Conservation (phyloP, 768 basidiomycete genomes). For the Suillus sp. region DNA sequence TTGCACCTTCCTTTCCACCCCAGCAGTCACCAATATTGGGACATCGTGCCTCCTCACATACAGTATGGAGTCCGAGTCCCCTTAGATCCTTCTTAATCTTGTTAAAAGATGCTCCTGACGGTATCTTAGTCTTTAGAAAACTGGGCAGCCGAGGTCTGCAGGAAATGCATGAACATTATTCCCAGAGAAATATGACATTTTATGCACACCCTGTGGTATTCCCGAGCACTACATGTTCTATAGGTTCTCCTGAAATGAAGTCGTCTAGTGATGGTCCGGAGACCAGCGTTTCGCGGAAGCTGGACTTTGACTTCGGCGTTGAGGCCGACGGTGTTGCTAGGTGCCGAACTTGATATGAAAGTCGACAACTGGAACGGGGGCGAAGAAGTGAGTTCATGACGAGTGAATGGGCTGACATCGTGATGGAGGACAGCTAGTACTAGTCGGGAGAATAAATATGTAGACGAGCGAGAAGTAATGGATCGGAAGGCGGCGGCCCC, state of each 20-base stretch:
- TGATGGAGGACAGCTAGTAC: not conserved
- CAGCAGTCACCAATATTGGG: constrained; percentile 99
- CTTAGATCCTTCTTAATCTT: constrained; percentile 95
- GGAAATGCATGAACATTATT: constrained; percentile 7
- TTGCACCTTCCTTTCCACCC: constrained; percentile 77
- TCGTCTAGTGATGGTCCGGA: constrained; percentile 79
- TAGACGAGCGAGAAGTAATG: not conserved
- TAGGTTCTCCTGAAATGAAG: constrained; percentile 65
- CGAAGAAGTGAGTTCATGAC: constrained; percentile 19
- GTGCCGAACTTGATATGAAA: constrained; percentile 36
- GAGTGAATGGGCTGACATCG: constrained; percentile 18
- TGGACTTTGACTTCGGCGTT: constrained; percentile 36
- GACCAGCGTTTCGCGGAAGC: constrained; percentile 55
- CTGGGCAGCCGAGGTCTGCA: constrained; percentile 82
- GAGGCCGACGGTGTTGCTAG: constrained; percentile 46
- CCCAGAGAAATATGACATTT: constrained; percentile 24
- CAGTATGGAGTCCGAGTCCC: constrained; percentile 89
- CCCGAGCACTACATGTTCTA: constrained; percentile 67
- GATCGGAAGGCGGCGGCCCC: not conserved
- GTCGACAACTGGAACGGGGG: constrained; percentile 7
- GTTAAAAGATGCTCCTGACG: constrained; percentile 83
- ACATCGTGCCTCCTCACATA: constrained; percentile 98
- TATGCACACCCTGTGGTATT: constrained; percentile 59
- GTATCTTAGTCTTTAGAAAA: constrained; percentile 89
- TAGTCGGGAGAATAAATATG: not conserved